Base-by-base conservation (phyloP, 139 green algal genomes). In the Yamagishiella unicocca region DNA sequence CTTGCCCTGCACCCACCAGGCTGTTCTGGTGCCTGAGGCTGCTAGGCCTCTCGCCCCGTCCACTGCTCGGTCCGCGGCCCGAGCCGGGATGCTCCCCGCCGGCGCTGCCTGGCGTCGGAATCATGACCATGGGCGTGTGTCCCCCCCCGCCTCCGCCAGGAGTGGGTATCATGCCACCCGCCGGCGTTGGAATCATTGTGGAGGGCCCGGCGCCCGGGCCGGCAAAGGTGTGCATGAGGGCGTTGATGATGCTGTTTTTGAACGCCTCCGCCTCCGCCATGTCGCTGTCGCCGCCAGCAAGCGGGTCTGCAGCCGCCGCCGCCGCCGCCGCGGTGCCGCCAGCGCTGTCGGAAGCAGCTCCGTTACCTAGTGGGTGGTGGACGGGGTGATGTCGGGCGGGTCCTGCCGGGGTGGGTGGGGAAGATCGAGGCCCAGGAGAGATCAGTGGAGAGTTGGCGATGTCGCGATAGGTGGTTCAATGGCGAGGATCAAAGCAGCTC, bases 201-300 rank as follows among this genome's bases (percentile, higher is more conserved):
- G 45, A 54, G 0, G 62, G 45, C 0, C 0, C 53, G 1, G 53
- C 0, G 9, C 1, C 14, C 31, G n/a, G 31, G 7, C 80, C 80
- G 5, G 43, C 9, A 8, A 87, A 67, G 2, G 31, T 81, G 82
- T 87, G 82, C 82, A 87, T 80, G 10, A 87, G 82, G 2, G 67
- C 67, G 21, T 17, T 67, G n/a, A 87, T 79, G 25, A 87, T 46
- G 25, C 27, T 71, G 67, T 87, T 70, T 35, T 80, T 80, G 66
- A 87, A 87, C 14, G 67, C 67, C 67, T 81, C 82, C 35, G 82
- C 82, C 50, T 87, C 82, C 17, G 66, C 82, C 67, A 81, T 80
- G 67, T 87, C 82, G 50, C 35, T 62, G 68, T 87, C 82, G 31
- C 24, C 31, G 37, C 19, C 46, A 2, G 71, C 70, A 22, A 54